phyloP scores from a whole-genome alignment of 1,284 basidiomycete genomes.

The Rhizopogon parksii region DNA sequence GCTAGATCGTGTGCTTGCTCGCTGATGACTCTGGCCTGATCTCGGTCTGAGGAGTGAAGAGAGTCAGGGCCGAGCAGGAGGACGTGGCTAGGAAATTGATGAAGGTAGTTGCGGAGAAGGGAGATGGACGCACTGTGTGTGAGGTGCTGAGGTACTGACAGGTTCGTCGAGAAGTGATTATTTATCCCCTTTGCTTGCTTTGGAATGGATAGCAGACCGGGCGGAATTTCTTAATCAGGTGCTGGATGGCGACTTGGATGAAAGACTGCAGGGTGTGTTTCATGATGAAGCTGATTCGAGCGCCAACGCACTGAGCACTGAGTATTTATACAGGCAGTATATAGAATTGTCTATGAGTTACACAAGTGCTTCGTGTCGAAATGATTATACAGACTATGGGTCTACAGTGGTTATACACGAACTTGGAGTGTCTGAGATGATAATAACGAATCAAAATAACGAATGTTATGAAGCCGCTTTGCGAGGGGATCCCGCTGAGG shows the following conservation, averaged over 20 bases:
- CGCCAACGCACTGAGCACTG: background rate
- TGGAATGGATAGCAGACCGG: constrained; percentile 19
- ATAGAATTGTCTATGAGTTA: background rate
- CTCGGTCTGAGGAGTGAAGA: constrained; percentile 29
- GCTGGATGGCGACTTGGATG: background rate
- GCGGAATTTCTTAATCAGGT: background rate
- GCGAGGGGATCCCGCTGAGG: constrained; percentile 29
- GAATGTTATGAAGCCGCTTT: constrained; percentile 20
- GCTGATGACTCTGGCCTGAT: constrained; percentile 58
- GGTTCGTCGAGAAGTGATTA: constrained; percentile 17
- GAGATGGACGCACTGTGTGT: constrained; percentile 38
- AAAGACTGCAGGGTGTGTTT: constrained; percentile 3
- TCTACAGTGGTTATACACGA: background rate
- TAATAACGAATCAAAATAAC: background rate
- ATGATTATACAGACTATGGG: background rate
- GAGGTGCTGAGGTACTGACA: constrained; percentile 53
- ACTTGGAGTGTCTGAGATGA: background rate
- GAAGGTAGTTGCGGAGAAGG: constrained; percentile 45
- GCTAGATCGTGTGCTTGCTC: no score
- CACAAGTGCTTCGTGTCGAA: background rate
- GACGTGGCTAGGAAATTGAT: constrained; percentile 35
- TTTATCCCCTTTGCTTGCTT: constrained; percentile 38
- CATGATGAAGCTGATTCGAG: no score
- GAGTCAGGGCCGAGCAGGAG: background rate
- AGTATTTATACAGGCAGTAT: constrained; percentile 1